A percentile compares a stretch with the other conserved stretches of the same genome.
phyloP scores from a whole-genome alignment of 306 rosid genomes.

The Fagus sylvatica region DNA sequence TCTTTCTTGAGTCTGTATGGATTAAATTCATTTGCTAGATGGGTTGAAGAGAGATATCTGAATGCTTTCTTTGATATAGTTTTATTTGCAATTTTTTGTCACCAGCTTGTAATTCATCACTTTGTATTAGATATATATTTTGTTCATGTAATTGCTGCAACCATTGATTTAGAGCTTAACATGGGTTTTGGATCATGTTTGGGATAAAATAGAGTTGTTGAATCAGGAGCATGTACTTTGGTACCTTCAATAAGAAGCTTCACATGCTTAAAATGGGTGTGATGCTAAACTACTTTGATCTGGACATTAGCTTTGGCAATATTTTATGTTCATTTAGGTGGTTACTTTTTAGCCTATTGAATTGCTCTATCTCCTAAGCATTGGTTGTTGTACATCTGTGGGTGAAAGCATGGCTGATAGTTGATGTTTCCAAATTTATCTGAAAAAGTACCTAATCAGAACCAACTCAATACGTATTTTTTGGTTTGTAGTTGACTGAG shows the following conservation, averaged over 20 bases:
- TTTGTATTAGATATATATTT: not conserved
- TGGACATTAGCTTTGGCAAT: not conserved
- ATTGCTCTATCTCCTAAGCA: not conserved
- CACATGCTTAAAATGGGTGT: not conserved
- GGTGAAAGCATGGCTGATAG: not conserved
- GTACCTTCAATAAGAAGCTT: not conserved
- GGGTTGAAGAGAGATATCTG: too few species aligned
- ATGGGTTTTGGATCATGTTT: not conserved
- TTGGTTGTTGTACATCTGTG: not conserved
- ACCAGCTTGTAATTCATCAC: not conserved
- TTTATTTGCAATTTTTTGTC: not conserved
- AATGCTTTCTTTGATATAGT: not conserved
- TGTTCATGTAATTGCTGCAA: not conserved
- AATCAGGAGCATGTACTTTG: not conserved
- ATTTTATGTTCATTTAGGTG: not conserved
- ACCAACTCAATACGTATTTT: not conserved
- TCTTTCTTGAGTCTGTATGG: too few species aligned
- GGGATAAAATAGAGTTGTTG: not conserved
- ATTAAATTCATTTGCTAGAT: too few species aligned
- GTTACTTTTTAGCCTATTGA: not conserved
- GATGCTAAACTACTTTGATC: not conserved
- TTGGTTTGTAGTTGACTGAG: not conserved
- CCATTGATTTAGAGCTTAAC: not conserved
- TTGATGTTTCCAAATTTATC: not conserved
- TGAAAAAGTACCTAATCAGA: not conserved